Conservation (phyloP, 345 rosid species). For the Adansonia digitata region DNA sequence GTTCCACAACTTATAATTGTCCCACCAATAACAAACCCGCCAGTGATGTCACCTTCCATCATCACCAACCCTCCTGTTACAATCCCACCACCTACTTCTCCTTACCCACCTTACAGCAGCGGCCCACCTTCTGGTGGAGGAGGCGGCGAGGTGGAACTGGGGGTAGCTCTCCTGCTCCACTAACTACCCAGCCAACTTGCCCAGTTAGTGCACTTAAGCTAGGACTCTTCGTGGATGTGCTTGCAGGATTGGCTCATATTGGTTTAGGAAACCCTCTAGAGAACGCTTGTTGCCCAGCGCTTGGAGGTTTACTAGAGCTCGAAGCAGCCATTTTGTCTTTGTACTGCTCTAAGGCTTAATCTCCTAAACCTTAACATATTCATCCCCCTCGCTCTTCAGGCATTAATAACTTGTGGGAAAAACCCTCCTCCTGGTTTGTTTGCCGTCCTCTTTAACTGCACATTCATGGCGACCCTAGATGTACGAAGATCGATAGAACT, state of each 20-base stretch:
- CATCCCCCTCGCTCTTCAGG: slow-evolving; percentile 76
- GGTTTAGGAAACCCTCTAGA: slow-evolving; percentile 67
- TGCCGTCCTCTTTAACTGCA: slow-evolving; percentile 43
- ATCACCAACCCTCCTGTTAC: slow-evolving; percentile 31
- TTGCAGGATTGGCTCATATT: slow-evolving; percentile 66
- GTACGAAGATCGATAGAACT: too few relatives aligned
- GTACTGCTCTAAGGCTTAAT: slow-evolving; percentile 69
- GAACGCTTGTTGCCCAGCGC: slow-evolving; percentile 65
- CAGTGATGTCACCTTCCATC: slow-evolving; percentile 30
- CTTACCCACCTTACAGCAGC: slow-evolving; percentile 42
- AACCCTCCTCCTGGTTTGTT: slow-evolving; percentile 69
- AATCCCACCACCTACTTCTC: slow-evolving; percentile 42
- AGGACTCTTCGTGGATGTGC: slow-evolving; percentile 61
- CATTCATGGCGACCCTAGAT: background rate
- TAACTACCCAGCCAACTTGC: slow-evolving; percentile 39
- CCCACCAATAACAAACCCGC: slow-evolving; percentile 27
- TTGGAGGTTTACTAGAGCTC: slow-evolving; percentile 53
- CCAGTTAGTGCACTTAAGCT: slow-evolving; percentile 63
- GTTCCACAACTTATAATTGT: slow-evolving; percentile 12
- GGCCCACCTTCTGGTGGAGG: slow-evolving; percentile 29
- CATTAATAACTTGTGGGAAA: slow-evolving; percentile 64
- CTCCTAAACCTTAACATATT: slow-evolving; percentile 58
- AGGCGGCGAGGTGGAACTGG: slow-evolving; percentile 35
- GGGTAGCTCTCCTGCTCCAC: slow-evolving; percentile 29
- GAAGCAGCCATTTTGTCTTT: slow-evolving; percentile 78